Percentiles rank a stretch among this genome's conserved stretches.
Conservation (phyloP, 164 flowering plant genomes). For the Warburgia ugandensis region DNA sequence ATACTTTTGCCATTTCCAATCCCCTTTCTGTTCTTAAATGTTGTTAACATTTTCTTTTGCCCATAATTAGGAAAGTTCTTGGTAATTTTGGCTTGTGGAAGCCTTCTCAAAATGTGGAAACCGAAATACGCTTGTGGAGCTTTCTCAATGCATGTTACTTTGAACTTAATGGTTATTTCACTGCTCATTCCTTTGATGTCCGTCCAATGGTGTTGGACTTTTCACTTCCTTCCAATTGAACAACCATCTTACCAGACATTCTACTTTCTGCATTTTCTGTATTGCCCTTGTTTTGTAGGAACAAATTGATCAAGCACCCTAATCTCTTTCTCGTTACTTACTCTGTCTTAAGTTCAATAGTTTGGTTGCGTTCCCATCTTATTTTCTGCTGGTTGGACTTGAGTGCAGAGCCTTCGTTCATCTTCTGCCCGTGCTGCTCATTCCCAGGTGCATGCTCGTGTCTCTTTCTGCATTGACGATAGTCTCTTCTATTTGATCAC, state of each 20-base stretch:
- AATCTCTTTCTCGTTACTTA: conserved; percentile 2
- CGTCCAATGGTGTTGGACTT: not conserved
- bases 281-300: not conserved
- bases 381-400: conserved; percentile 17
- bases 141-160: not conserved
- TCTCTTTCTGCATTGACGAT: conserved; percentile 3
- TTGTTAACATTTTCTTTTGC: not conserved
- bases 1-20: not conserved
- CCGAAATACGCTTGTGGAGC: not conserved
- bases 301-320: conserved; percentile 4
- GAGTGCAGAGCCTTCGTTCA: conserved; percentile 12
- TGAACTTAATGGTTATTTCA: not conserved
- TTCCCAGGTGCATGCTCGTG: conserved; percentile 11
- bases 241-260: conserved; percentile 1
- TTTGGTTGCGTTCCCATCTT: conserved; percentile 6
- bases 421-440: conserved; percentile 14
- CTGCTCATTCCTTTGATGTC: not conserved
- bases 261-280: not conserved
- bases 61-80: not conserved
- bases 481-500: conserved; percentile 3
- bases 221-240: not conserved
- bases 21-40: not conserved
- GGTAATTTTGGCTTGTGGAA: not conserved
- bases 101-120: not conserved
- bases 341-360: conserved; percentile 2